Evolutionary conservation across 192 early-diverging fungal genomes (phyloP).

Genomic region (Podila epicladia): DNA sequence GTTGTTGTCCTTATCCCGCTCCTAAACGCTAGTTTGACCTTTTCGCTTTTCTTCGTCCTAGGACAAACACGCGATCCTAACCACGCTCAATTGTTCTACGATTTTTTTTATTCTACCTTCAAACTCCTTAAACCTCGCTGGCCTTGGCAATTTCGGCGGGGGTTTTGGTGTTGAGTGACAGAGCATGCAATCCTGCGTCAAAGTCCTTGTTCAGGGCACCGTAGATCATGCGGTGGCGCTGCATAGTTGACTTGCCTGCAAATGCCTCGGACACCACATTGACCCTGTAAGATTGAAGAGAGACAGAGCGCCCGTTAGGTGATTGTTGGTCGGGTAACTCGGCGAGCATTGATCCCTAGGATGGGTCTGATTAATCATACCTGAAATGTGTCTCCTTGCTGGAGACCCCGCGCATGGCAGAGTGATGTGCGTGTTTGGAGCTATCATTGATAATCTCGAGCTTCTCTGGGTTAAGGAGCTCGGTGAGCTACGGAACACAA

Average conservation of each 20-base stretch:
- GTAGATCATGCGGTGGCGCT: conserved; percentile 79
- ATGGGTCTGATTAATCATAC: conserved; percentile 33
- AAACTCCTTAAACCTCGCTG: neutral
- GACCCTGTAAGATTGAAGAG: conserved; percentile 49
- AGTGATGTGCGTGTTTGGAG: conserved; percentile 82
- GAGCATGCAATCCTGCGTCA: conserved; percentile 79
- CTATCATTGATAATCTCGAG: conserved; percentile 85
- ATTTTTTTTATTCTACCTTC: conserved; percentile 11
- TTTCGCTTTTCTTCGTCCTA: no score
- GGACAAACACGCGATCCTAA: no score
- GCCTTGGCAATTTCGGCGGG: conserved; percentile 64
- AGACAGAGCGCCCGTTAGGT: neutral
- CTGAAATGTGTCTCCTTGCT: conserved; percentile 88
- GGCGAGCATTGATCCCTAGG: neutral
- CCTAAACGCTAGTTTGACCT: no score
- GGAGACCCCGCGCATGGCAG: conserved; percentile 82
- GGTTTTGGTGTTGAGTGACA: conserved; percentile 83
- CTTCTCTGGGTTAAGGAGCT: conserved; percentile 61
- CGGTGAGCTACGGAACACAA: conserved; percentile 31
- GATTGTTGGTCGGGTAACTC: neutral
- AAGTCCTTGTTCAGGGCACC: conserved; percentile 75
- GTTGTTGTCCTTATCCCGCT: no score
- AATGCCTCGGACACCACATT: conserved; percentile 78
- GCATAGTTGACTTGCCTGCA: conserved; percentile 65
- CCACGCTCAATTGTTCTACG: neutral